A percentile compares a stretch with the other conserved stretches of the same genome.
These are phyloP conservation scores for Fusarium sp. DNA, from an alignment of 2,329 filamentous ascomycete species.

Conservation along the genomic window DNA sequence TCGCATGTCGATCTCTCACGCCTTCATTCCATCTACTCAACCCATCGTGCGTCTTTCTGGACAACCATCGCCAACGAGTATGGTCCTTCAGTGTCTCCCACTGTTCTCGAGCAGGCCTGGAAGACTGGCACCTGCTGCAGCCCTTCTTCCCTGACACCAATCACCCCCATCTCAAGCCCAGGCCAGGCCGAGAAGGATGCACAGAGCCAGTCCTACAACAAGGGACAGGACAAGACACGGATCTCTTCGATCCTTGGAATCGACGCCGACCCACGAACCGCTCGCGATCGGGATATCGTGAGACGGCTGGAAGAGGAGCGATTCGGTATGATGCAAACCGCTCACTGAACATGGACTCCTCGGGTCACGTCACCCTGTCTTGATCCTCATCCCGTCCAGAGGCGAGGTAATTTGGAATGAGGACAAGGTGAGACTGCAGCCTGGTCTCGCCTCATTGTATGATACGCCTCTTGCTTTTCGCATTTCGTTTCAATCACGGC, in stretches of 20 bases:
- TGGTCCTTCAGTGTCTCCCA: conserved; percentile 69
- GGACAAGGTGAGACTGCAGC: conserved; percentile 15
- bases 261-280: conserved; percentile 66
- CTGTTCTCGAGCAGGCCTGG: conserved; percentile 78
- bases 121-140: conserved; percentile 58
- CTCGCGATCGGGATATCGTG: conserved; percentile 67
- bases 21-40: conserved; percentile 75
- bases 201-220: conserved; percentile 48
- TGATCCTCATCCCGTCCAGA: conserved; percentile 9
- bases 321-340: conserved; percentile 47
- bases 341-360: conserved; percentile 32
- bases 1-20: conserved; percentile 70
- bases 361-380: conserved; percentile 4
- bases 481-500: conserved; percentile 36
- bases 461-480: conserved; percentile 33
- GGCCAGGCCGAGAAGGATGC: conserved; percentile 57
- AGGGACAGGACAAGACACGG: conserved; percentile 64
- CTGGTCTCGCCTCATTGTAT: conserved; percentile 27
- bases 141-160: conserved; percentile 55
- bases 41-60: conserved; percentile 79
- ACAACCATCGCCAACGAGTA: conserved; percentile 77
- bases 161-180: conserved; percentile 65
- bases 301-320: conserved; percentile 65
- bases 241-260: conserved; percentile 72
- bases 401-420: conserved; percentile 18